A percentile compares a stretch with the other conserved stretches of the same genome.
These are phyloP conservation scores for Fusarium falciforme DNA, from an alignment of 2,329 filamentous ascomycete genomes.

Conservation along the genomic window DNA sequence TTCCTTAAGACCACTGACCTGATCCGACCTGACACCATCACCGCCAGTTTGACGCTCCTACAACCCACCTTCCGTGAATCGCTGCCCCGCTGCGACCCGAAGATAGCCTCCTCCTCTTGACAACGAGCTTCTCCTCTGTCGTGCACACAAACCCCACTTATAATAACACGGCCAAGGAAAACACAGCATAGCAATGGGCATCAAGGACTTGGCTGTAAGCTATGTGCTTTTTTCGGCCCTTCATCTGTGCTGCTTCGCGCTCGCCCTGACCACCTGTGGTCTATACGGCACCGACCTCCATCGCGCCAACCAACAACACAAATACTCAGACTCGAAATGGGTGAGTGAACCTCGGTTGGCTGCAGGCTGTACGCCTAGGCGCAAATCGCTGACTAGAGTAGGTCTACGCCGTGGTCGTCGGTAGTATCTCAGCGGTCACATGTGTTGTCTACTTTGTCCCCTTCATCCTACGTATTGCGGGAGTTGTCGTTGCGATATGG, in stretches of 20 bases:
- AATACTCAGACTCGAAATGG: conserved; percentile 75
- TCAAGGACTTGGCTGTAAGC: conserved; percentile 57
- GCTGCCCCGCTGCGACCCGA: conserved; percentile 5
- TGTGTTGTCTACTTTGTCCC: conserved; percentile 74
- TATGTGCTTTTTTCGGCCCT: conserved; percentile 69
- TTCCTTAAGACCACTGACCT: not conserved
- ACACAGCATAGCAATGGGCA: conserved; percentile 51
- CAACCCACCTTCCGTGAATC: not conserved
- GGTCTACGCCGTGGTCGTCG: conserved; percentile 80
- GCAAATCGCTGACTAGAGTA: conserved; percentile 44
- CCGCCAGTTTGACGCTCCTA: conserved; percentile 1
- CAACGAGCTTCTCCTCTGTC: not conserved
- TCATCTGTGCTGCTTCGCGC: conserved; percentile 81
- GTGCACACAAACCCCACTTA: not conserved
- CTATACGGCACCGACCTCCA: conserved; percentile 80
- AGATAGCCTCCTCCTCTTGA: conserved; percentile 14
- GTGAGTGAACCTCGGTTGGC: conserved; percentile 54
- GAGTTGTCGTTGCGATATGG: conserved; percentile 70
- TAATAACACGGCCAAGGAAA: conserved; percentile 1
- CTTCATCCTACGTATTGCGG: conserved; percentile 64
- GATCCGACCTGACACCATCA: not conserved
- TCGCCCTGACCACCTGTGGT: conserved; percentile 81
- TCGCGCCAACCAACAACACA: conserved; percentile 59
- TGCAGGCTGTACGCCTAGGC: not conserved
- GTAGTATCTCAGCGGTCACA: conserved; percentile 72